Evolutionary conservation across 305 asterid species (phyloP).

Genomic region (Solanum hybrid): DNA sequence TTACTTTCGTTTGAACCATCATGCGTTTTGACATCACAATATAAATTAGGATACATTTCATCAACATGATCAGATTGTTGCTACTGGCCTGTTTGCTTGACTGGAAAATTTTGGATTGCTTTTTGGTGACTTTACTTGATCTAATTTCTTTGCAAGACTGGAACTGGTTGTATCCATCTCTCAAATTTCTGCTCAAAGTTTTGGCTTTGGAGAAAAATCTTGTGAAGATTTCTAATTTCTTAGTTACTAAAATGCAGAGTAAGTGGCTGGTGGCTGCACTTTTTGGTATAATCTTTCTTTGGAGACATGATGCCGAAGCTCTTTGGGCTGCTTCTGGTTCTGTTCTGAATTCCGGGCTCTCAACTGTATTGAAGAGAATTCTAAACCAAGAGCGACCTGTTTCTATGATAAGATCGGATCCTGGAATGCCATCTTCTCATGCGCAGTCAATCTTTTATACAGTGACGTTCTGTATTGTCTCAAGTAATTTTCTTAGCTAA

Average conservation of each 20-base stretch:
- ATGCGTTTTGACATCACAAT: neutral
- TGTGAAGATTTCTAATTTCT: neutral
- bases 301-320: constrained; percentile 68
- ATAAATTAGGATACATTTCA: neutral
- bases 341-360: constrained; percentile 38
- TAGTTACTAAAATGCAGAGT: constrained; percentile 38
- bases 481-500: constrained; percentile 32
- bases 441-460: constrained; percentile 63
- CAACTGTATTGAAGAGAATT: constrained; percentile 38
- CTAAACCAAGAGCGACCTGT: constrained; percentile 79
- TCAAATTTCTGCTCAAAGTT: neutral
- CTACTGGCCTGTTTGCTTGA: neutral
- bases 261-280: constrained; percentile 51
- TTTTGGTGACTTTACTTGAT: neutral
- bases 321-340: constrained; percentile 67
- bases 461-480: constrained; percentile 27
- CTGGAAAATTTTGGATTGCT: neutral
- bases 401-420: constrained; percentile 57
- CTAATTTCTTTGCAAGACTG: neutral
- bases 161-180: neutral
- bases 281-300: constrained; percentile 31
- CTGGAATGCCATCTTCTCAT: constrained; percentile 97
- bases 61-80: neutral
- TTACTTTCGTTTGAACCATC: neutral
- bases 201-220: neutral